These are phyloP conservation scores for Lactarius quietus DNA, from an alignment of 768 basidiomycete genomes.

Conservation along the genomic window DNA sequence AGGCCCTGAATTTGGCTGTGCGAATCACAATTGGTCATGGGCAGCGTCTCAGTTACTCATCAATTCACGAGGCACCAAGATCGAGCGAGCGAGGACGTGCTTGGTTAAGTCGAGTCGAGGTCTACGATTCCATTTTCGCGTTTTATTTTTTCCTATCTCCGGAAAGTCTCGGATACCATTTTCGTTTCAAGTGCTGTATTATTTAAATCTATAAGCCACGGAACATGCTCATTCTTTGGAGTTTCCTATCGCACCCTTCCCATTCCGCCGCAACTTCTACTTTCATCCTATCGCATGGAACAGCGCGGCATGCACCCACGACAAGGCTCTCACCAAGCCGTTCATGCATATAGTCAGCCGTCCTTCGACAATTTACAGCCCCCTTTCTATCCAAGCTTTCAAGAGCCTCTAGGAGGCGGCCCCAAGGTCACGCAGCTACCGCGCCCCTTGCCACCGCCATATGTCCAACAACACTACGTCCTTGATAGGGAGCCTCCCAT, in stretches of 20 bases:
- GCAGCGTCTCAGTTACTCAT: slow-evolving; percentile 20
- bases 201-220: slow-evolving; percentile 21
- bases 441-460: neutral
- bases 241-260: slow-evolving; percentile 1
- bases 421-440: slow-evolving; percentile 10
- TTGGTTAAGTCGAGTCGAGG: slow-evolving; percentile 19
- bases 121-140: slow-evolving; percentile 14
- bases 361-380: slow-evolving; percentile 11
- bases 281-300: slow-evolving; percentile 6
- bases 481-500: slow-evolving; percentile 6
- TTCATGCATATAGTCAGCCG: neutral
- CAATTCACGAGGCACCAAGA: slow-evolving; percentile 24
- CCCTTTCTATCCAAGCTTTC: slow-evolving; percentile 3
- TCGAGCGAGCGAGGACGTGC: slow-evolving; percentile 17
- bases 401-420: neutral
- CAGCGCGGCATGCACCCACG: slow-evolving; percentile 9
- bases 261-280: slow-evolving; percentile 1
- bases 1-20: neutral
- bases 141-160: slow-evolving; percentile 21
- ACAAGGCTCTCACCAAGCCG: slow-evolving; percentile 9
- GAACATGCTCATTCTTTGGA: neutral
- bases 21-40: slow-evolving; percentile 10
- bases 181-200: slow-evolving; percentile 21
- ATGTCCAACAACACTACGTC: slow-evolving; percentile 4
- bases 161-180: slow-evolving; percentile 18